Evolutionary conservation across 495 filamentous ascomycete genomes (phyloP), one percentile per base, ranked within the genome.

Genomic region (Podospora tetraspora): DNA sequence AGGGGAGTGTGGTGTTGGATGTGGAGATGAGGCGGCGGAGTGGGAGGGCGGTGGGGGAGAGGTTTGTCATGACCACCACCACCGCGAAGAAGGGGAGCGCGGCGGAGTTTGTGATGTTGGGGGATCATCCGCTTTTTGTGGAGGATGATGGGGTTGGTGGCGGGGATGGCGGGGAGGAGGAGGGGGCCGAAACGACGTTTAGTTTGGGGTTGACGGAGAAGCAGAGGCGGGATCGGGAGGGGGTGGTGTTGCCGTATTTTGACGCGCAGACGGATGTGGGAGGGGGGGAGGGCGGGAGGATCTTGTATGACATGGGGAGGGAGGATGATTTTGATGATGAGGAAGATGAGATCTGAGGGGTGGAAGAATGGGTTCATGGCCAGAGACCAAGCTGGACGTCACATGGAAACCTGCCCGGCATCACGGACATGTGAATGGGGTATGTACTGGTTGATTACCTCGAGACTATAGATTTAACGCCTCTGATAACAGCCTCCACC

Each of bases 301-400:
- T 99, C 64, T 74, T 99, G 73, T 98, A 98, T 80, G 94, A 97
- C 63, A 95, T 97, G 89, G 95, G 94, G 30, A 86, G 87, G 63
- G 96, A 97, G 81, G 95, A 99, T 81, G 96, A 99, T 79, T 99
- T 97, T 78, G 95, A 99, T 75, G 95, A 98, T 69, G 96, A 98
- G 79, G 96, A 99, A 75, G 95, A 99, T 83, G 96, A 99, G 79
- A 93, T 97, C 63, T 97, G 25, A 56, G 52, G 34, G 3, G 58
- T 13, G 23, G 22, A 11, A 25, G 3, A 21, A 29, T 11, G 12
- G 25, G 8, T 30, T 19, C 5, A 57, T 16, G 57, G 10, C 9
- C 30, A 8, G 9, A 11, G 30, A 32, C 8, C 1, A 12, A 34
- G n/a, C 7, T 37, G 10, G 8, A 29, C 57, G 7, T 43, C 37